Percentiles rank a stretch among this genome's conserved stretches.
phyloP scores from a whole-genome alignment of 257 asterid species.

The Haberlea rhodopensis region DNA sequence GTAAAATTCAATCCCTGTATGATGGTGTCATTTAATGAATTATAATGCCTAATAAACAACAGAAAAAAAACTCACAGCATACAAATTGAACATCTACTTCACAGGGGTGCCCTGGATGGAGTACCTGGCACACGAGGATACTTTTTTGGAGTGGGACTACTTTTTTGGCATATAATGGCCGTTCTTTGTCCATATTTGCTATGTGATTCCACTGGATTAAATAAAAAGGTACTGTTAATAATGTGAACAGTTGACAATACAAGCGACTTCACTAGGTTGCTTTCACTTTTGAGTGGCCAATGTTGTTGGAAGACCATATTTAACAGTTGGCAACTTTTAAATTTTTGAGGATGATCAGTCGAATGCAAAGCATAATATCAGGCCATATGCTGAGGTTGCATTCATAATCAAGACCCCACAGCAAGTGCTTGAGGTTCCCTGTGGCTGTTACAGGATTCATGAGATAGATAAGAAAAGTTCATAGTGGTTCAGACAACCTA shows the following conservation, averaged over 20 bases:
- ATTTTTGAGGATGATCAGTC: not conserved
- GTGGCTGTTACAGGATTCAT: not conserved
- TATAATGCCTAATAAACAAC: conserved; percentile 7
- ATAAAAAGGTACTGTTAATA: conserved; percentile 25
- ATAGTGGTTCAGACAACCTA: not conserved
- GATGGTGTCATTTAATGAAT: not conserved
- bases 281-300: conserved; percentile 3
- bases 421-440: conserved; percentile 1
- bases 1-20: conserved; percentile 12
- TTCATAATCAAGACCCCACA: conserved; percentile 9
- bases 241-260: not conserved
- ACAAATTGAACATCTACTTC: conserved; percentile 25
- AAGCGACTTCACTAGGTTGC: conserved; percentile 15
- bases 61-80: not conserved
- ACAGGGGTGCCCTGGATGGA: conserved; percentile 78
- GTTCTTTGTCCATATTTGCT: conserved; percentile 91
- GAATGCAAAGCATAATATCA: not conserved
- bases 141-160: conserved; percentile 71
- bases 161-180: conserved; percentile 71
- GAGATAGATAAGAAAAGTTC: not conserved
- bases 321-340: not conserved
- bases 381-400: conserved; percentile 9
- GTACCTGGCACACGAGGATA: conserved; percentile 87
- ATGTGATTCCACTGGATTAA: conserved; percentile 75
- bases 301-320: conserved; percentile 7